Percentiles rank a stretch among this genome's conserved stretches.
phyloP scores from a whole-genome alignment of 2,329 filamentous ascomycete genomes.

The Ilyonectria mors-panacis region DNA sequence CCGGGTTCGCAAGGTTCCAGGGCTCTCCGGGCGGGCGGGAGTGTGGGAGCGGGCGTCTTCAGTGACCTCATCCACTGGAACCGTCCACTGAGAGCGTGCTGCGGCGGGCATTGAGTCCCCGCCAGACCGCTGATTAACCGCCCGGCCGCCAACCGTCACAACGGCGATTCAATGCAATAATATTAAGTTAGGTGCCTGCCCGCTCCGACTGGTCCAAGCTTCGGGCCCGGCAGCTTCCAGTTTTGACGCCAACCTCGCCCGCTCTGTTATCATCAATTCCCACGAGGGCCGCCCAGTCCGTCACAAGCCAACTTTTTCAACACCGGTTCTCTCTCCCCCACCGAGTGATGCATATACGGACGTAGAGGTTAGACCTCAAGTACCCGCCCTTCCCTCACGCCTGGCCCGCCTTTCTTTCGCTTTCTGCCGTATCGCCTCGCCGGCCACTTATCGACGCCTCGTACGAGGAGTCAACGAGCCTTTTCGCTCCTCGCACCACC shows the following conservation, averaged over 20 bases:
- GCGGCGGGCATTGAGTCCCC: conserved; percentile 2
- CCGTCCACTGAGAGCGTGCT: conserved; percentile 33
- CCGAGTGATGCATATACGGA: conserved; percentile 44
- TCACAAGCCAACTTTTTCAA: conserved; percentile 33
- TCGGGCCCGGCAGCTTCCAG: conserved; percentile 32
- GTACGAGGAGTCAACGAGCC: conserved; percentile 39
- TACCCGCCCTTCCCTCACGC: conserved; percentile 31
- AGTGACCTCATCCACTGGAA: conserved; percentile 46
- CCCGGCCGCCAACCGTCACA: conserved; percentile 32
- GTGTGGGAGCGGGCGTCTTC: conserved; percentile 27
- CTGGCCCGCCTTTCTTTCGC: conserved; percentile 22
- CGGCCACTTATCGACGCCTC: conserved; percentile 44
- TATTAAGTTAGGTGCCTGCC: conserved; percentile 6
- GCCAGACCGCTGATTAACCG: conserved; percentile 32
- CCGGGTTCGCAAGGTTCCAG: conserved; percentile 12
- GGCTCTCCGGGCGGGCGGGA: conserved; percentile 29
- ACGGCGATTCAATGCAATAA: conserved; percentile 32
- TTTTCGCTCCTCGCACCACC: conserved; percentile 27
- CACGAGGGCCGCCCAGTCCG: conserved; percentile 42
- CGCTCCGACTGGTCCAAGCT: conserved; percentile 46
- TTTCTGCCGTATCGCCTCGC: conserved; percentile 26
- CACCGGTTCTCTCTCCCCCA: conserved; percentile 28
- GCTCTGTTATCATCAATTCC: conserved; percentile 46
- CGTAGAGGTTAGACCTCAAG: conserved; percentile 42
- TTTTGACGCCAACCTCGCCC: conserved; percentile 48